Conservation (phyloP, 495 filamentous ascomycete genomes). For the Diplogelasinospora grovesii region DNA sequence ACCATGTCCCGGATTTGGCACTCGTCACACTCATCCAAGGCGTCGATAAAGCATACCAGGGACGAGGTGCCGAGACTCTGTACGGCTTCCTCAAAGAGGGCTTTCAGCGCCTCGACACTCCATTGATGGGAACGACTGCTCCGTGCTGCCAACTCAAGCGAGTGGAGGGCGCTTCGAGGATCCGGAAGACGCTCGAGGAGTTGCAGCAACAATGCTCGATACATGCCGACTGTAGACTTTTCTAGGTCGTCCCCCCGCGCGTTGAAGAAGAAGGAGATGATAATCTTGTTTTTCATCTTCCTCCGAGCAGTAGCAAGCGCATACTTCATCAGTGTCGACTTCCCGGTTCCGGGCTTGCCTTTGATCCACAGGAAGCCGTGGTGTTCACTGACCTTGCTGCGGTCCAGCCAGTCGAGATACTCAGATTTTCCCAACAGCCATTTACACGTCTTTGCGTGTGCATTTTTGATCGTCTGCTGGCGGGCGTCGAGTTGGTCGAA, state of each 20-base stretch:
- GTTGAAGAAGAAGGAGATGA: constrained; percentile 29
- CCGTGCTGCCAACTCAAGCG: constrained; percentile 3
- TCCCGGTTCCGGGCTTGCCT: constrained; percentile 51
- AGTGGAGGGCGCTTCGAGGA: constrained; percentile 21
- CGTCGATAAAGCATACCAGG: constrained; percentile 36
- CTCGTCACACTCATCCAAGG: constrained; percentile 37
- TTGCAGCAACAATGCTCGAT: constrained; percentile 43
- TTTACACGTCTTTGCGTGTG: constrained; percentile 39
- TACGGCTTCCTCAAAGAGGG: constrained; percentile 24
- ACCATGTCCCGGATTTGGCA: constrained; percentile 30
- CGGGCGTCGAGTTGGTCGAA: constrained; percentile 37
- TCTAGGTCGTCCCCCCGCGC: constrained; percentile 38
- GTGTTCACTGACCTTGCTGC: constrained; percentile 26
- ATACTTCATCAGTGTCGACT: constrained; percentile 38
- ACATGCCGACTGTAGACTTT: constrained; percentile 48
- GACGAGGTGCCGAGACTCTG: constrained; percentile 11
- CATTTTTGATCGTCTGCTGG: constrained; percentile 27
- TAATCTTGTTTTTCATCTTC: constrained; percentile 5
- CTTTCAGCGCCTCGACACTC: constrained; percentile 22
- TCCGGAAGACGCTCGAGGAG: constrained; percentile 21
- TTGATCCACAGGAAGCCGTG: constrained; percentile 52
- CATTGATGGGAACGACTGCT: constrained; percentile 18
- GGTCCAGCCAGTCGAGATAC: constrained; percentile 45
- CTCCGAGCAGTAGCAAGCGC: constrained; percentile 17
- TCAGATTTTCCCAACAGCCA: constrained; percentile 40